Evolutionary conservation across 768 basidiomycete species (phyloP).

Genomic region (Royoungia palumana): DNA sequence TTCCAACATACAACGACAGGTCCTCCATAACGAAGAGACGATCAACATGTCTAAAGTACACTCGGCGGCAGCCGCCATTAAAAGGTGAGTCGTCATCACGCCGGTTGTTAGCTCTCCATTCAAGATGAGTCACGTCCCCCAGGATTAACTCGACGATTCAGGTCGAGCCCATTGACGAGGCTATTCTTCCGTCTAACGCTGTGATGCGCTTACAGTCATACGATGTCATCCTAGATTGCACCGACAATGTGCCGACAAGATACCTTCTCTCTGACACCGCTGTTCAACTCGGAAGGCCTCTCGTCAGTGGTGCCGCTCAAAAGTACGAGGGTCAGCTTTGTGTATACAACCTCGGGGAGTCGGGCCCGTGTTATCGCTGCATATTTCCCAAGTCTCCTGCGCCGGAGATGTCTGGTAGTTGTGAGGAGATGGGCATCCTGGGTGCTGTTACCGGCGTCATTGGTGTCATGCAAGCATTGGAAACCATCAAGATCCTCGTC

Average conservation of each 20-base stretch:
- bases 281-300: conserved; percentile 69
- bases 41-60: conserved; percentile 79
- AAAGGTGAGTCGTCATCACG: conserved; percentile 42
- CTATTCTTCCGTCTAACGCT: conserved; percentile 64
- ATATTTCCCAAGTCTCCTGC: conserved; percentile 82
- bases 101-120: neutral
- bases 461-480: conserved; percentile 85
- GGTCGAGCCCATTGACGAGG: conserved; percentile 51
- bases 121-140: neutral
- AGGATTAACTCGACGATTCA: conserved; percentile 76
- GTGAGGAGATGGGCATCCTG: conserved; percentile 85
- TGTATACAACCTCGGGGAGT: conserved; percentile 62
- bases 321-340: conserved; percentile 79
- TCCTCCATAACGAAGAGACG: conserved; percentile 73
- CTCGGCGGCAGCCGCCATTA: conserved; percentile 71
- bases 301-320: conserved; percentile 92
- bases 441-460: conserved; percentile 89
- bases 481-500: conserved; percentile 75
- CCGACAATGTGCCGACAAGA: conserved; percentile 88
- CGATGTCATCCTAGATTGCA: conserved; percentile 87
- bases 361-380: conserved; percentile 92
- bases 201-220: conserved; percentile 56
- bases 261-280: conserved; percentile 90
- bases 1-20: conserved; percentile 90
- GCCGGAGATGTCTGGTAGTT: conserved; percentile 61